phyloP scores from a whole-genome alignment of 768 basidiomycete species.

The Boletus tylopilopsis region DNA sequence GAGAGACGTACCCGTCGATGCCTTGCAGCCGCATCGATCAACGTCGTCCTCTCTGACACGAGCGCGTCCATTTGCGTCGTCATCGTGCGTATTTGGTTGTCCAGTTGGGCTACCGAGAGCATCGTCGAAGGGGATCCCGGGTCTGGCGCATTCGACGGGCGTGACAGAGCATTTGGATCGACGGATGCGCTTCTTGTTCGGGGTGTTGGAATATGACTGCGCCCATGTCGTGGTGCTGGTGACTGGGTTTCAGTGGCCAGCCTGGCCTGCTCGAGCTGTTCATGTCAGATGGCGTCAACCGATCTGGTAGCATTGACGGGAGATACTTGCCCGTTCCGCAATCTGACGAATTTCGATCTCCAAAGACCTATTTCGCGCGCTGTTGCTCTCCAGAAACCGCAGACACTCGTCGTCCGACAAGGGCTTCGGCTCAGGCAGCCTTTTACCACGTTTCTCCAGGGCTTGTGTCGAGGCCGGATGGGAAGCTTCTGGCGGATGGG shows the following conservation, averaged over 20 bases:
- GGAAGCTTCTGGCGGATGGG: not conserved
- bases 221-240: not conserved
- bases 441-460: not conserved
- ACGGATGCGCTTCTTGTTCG: slow-evolving; percentile 23
- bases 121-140: slow-evolving; percentile 5
- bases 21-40: slow-evolving; percentile 23
- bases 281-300: not conserved
- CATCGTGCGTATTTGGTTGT: slow-evolving; percentile 35
- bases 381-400: slow-evolving; percentile 36
- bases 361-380: slow-evolving; percentile 39
- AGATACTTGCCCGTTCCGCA: slow-evolving; percentile 31
- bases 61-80: slow-evolving; percentile 36
- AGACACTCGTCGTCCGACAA: slow-evolving; percentile 39
- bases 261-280: slow-evolving; percentile 24
- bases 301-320: not conserved
- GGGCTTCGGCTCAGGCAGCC: slow-evolving; percentile 12
- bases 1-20: slow-evolving; percentile 21
- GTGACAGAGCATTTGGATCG: slow-evolving; percentile 14
- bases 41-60: slow-evolving; percentile 32
- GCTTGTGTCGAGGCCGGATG: not conserved
- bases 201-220: not conserved
- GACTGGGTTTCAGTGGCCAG: not conserved
- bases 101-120: slow-evolving; percentile 29
- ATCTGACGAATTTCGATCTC: slow-evolving; percentile 43
- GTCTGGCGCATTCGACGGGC: not conserved